Evolutionary conservation across 768 basidiomycete genomes (phyloP).

Genomic region (Boletus coccyginus): DNA sequence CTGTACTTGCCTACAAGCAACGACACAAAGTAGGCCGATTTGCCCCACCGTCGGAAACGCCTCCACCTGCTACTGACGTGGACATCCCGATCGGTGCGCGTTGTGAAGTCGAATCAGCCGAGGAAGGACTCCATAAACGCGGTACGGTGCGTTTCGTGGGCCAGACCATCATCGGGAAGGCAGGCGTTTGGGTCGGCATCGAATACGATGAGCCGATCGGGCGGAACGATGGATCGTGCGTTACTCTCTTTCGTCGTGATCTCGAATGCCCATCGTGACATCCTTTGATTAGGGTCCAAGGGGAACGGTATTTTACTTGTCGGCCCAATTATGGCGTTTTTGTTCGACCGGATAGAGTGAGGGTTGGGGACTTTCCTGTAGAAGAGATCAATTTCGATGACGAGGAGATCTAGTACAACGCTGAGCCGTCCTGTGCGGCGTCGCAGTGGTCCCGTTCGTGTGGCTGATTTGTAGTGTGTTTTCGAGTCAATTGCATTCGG

Average conservation of each 20-base stretch:
- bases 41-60: slow-evolving; percentile 49
- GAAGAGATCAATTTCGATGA: slow-evolving; percentile 75
- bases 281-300: slow-evolving; percentile 61
- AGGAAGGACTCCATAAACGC: slow-evolving; percentile 68
- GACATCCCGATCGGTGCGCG: slow-evolving; percentile 69
- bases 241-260: slow-evolving; percentile 16
- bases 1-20: slow-evolving; percentile 87
- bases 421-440: neutral
- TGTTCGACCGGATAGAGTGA: slow-evolving; percentile 78
- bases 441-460: neutral
- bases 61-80: slow-evolving; percentile 27
- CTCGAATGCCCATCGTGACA: neutral
- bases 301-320: slow-evolving; percentile 83
- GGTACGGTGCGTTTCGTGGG: slow-evolving; percentile 89
- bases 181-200: slow-evolving; percentile 82
- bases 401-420: slow-evolving; percentile 60
- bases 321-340: slow-evolving; percentile 78
- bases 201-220: slow-evolving; percentile 96
- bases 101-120: slow-evolving; percentile 77
- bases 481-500: neutral
- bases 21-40: slow-evolving; percentile 87
- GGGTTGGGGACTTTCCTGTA: slow-evolving; percentile 83
- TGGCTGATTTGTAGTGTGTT: neutral
- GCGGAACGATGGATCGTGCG: slow-evolving; percentile 94
- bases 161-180: slow-evolving; percentile 64